phyloP scores from a whole-genome alignment of 495 filamentous ascomycete genomes.

The Neurospora pannonica region DNA sequence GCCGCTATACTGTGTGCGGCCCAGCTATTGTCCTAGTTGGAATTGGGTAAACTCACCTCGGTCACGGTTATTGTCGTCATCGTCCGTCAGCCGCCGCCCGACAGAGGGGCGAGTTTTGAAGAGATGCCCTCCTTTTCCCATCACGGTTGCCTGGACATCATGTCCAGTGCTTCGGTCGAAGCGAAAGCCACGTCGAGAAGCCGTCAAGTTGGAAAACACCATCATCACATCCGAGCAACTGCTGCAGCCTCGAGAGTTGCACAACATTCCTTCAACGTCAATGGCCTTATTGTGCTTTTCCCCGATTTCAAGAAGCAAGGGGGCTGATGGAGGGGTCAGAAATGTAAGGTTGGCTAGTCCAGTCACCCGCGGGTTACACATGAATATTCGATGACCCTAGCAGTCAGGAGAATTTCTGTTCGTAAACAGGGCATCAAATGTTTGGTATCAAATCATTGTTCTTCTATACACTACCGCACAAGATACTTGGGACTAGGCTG shows the following conservation, averaged over 20 bases:
- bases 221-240: not conserved
- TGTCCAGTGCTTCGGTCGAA: not conserved
- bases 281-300: not conserved
- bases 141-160: not conserved
- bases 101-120: not conserved
- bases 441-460: not conserved
- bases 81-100: not conserved
- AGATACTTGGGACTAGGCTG: not conserved
- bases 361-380: not conserved
- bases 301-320: not conserved
- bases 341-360: not conserved
- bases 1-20: not conserved
- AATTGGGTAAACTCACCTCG: not conserved
- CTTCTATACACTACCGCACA: not conserved
- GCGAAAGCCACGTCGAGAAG: not conserved
- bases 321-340: not conserved
- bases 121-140: not conserved
- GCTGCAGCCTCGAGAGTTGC: not conserved
- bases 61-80: not conserved
- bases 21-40: not conserved
- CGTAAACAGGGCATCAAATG: not conserved
- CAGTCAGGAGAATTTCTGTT: not conserved
- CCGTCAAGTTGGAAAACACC: not conserved
- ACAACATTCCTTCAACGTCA: not conserved
- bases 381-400: not conserved